Evolutionary conservation across 208 protist genomes (phyloP), one percentile per base, ranked within the genome.

Genomic region (Trypanosoma avium): DNA sequence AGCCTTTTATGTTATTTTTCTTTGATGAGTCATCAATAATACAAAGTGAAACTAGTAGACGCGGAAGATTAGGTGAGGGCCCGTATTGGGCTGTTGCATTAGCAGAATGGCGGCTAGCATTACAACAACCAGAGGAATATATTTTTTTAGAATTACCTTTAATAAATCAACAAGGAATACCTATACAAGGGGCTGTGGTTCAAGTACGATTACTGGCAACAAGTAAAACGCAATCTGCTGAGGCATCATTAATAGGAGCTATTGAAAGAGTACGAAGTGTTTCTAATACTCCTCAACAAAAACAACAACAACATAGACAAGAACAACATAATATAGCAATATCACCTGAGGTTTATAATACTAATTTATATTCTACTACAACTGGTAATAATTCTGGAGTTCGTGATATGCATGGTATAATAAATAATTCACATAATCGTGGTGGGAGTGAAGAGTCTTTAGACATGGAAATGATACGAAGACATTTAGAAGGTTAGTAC

Each of bases 1-100:
- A 90, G 64, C 86, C 85, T n/a, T 82, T 96, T 7, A 82, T 84
- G 15, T 49, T 96, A 12, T 93, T 92, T 69, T 81, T 93, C 40
- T 58, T 90, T 13, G 85, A 93, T 48, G 90, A 89, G 42, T 82
- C 83, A 21, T 75, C 74, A n/a, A n/a, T n/a, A n/a, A n/a, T n/a
- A n/a, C n/a, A n/a, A n/a, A n/a, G n/a, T n/a, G n/a, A n/a, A n/a
- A 42, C 43, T 4, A 21, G 9, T 22, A 43, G 38, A n/a, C 61
- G n/a, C 30, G 24, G 29, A 27, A 7, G 12, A 38, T 43, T 7
- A 21, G 30, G 58, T 36, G 3, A 58, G 47, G 10, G 40, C 60
- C 22, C 69, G 47, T 57, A 82, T 90, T 96, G 86, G 81, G 86
- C 84, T 12, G 61, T 93, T 59, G 82, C 77, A 24, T 69, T 88